Conservation (phyloP, 2,329 filamentous ascomycete genomes). For the Scytalidium sp. region DNA sequence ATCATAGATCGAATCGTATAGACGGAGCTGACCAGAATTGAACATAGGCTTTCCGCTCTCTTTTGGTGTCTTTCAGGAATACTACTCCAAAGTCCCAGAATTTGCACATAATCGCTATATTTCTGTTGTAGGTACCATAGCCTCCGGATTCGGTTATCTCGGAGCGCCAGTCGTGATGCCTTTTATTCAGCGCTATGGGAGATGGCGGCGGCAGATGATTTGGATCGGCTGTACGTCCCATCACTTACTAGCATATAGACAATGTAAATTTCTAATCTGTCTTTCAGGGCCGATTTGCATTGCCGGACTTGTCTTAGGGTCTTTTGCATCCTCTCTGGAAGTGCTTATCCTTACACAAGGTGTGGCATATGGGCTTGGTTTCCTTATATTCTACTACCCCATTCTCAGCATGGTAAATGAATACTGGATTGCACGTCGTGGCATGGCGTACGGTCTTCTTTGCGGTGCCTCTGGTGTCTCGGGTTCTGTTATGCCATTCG, state of each 20-base stretch:
- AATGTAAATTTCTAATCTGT: too few relatives aligned
- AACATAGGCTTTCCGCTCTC: slow-evolving; percentile 61
- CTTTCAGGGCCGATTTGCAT: slow-evolving; percentile 40
- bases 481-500: slow-evolving; percentile 49
- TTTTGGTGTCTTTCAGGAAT: slow-evolving; percentile 69
- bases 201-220: slow-evolving; percentile 33
- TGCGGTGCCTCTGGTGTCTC: slow-evolving; percentile 39
- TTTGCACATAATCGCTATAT: slow-evolving; percentile 50
- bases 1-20: slow-evolving; percentile 42
- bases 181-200: slow-evolving; percentile 30
- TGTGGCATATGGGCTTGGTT: slow-evolving; percentile 57
- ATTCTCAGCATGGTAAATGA: slow-evolving; percentile 58
- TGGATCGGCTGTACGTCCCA: slow-evolving; percentile 36
- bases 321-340: slow-evolving; percentile 48
- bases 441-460: slow-evolving; percentile 60
- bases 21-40: slow-evolving; percentile 47
- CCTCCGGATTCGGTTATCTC: slow-evolving; percentile 30
- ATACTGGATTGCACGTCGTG: slow-evolving; percentile 58
- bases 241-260: too few relatives aligned
- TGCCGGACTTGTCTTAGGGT: slow-evolving; percentile 38
- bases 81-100: slow-evolving; percentile 58
- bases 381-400: slow-evolving; percentile 52
- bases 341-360: slow-evolving; percentile 61
- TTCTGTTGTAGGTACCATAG: slow-evolving; percentile 57
- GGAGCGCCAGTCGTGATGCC: slow-evolving; percentile 31